Evolutionary conservation across 768 basidiomycete genomes (phyloP).

Genomic region (Tulasnella sp.): DNA sequence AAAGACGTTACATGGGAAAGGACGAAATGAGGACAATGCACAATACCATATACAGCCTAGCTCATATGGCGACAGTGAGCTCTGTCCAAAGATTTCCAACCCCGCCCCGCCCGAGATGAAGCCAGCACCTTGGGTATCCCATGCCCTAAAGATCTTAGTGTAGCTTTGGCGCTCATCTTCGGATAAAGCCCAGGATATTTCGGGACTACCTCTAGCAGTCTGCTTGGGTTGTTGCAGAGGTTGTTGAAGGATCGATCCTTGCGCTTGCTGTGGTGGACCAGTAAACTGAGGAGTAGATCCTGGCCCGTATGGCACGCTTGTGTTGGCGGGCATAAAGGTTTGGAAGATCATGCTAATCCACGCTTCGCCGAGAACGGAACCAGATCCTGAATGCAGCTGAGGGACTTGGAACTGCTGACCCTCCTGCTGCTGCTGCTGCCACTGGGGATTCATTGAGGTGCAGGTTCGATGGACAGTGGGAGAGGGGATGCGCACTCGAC

Average conservation of each 20-base stretch:
- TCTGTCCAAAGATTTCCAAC: conserved; percentile 91
- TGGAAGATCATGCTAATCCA: conserved; percentile 86
- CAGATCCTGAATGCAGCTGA: conserved; percentile 62
- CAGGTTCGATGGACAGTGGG: not conserved
- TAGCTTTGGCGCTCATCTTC: conserved; percentile 96
- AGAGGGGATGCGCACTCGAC: not conserved
- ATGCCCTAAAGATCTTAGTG: conserved; percentile 94
- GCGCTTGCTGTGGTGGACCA: conserved; percentile 56
- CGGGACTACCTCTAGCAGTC: conserved; percentile 67
- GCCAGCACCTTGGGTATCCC: conserved; percentile 80
- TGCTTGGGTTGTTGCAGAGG: conserved; percentile 88
- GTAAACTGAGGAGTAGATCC: conserved; percentile 59
- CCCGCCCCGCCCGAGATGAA: conserved; percentile 87
- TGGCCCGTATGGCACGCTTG: conserved; percentile 35
- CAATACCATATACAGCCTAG: conserved; percentile 91
- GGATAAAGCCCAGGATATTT: conserved; percentile 82
- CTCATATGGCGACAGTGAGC: conserved; percentile 85
- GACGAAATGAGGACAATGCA: conserved; percentile 41
- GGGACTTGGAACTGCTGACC: conserved; percentile 40
- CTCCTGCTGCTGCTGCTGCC: conserved; percentile 61
- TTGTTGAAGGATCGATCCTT: conserved; percentile 64
- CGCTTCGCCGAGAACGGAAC: conserved; percentile 80
- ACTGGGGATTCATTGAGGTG: conserved; percentile 45
- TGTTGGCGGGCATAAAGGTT: conserved; percentile 78
- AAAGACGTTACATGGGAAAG: not conserved